Evolutionary conservation across 371 early-diverging fungal species (phyloP).

Genomic region (Mortierella sp.): DNA sequence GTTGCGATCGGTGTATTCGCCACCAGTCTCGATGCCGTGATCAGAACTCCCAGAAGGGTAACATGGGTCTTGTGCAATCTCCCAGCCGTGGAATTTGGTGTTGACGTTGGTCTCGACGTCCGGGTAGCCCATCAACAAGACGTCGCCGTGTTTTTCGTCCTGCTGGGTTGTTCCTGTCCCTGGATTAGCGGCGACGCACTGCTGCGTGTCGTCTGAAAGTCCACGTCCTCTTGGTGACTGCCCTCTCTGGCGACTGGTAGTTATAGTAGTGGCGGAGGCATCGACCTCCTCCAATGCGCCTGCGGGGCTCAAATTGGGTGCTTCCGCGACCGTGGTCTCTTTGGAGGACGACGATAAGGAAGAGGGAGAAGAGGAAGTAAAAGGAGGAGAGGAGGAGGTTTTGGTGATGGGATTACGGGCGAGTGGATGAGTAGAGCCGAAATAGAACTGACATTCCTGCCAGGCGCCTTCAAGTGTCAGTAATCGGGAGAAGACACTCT

Average conservation of each 20-base stretch:
- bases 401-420: not conserved
- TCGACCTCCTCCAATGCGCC: not conserved
- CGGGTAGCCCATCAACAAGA: slow-evolving; percentile 29
- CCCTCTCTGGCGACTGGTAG: not conserved
- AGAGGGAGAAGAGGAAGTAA: not conserved
- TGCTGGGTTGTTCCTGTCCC: not conserved
- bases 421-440: slow-evolving; percentile 7
- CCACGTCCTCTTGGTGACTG: not conserved
- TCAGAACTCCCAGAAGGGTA: not conserved
- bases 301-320: not conserved
- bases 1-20: not conserved
- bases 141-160: not conserved
- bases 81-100: slow-evolving; percentile 43
- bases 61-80: slow-evolving; percentile 22
- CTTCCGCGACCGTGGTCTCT: not conserved
- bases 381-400: not conserved
- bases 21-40: not conserved
- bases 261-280: not conserved
- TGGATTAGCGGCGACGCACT: not conserved
- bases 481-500: slow-evolving; percentile 39
- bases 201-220: not conserved
- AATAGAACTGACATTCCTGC: slow-evolving; percentile 51
- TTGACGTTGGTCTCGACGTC: slow-evolving; percentile 51
- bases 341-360: not conserved
- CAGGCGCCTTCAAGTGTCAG: slow-evolving; percentile 48